A percentile compares a stretch with the other conserved stretches of the same genome.
phyloP scores from a whole-genome alignment of 202 grass and related monocot species.

The Setaria viridis region DNA sequence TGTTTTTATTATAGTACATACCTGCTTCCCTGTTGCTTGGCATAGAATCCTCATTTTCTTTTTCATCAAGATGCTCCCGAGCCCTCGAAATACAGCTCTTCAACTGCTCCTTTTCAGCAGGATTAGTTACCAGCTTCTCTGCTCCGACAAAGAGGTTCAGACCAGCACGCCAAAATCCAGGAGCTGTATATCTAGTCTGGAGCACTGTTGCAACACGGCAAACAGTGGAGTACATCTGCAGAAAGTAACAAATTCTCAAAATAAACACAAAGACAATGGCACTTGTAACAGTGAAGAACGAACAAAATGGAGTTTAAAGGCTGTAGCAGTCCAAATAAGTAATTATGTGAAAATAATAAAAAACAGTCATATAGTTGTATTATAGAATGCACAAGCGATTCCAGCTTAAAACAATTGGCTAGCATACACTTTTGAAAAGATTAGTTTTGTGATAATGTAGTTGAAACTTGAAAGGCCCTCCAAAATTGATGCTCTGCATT shows the following conservation, averaged over 20 bases:
- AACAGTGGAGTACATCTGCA: slow-evolving; percentile 80
- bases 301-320: not conserved
- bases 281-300: not conserved
- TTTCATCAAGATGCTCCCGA: slow-evolving; percentile 74
- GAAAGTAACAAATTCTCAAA: slow-evolving; percentile 8
- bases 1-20: slow-evolving; percentile 35
- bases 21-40: slow-evolving; percentile 66
- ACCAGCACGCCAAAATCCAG: slow-evolving; percentile 86
- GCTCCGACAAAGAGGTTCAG: slow-evolving; percentile 80
- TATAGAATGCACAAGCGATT: not conserved
- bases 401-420: not conserved
- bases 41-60: slow-evolving; percentile 63
- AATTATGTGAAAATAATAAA: not conserved
- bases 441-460: slow-evolving; percentile 18
- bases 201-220: slow-evolving; percentile 84
- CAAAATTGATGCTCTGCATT: not conserved
- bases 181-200: slow-evolving; percentile 88
- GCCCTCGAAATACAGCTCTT: slow-evolving; percentile 76
- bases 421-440: not conserved
- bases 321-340: slow-evolving; percentile 28
- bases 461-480: no score
- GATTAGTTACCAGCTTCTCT: slow-evolving; percentile 63
- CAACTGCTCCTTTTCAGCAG: slow-evolving; percentile 68
- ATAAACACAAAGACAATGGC: slow-evolving; percentile 15
- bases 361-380: not conserved